A percentile compares a stretch with the other conserved stretches of the same genome.
These are phyloP conservation scores for Mycotypha africana DNA, from an alignment of 371 early-diverging fungal genomes.

Conservation along the genomic window DNA sequence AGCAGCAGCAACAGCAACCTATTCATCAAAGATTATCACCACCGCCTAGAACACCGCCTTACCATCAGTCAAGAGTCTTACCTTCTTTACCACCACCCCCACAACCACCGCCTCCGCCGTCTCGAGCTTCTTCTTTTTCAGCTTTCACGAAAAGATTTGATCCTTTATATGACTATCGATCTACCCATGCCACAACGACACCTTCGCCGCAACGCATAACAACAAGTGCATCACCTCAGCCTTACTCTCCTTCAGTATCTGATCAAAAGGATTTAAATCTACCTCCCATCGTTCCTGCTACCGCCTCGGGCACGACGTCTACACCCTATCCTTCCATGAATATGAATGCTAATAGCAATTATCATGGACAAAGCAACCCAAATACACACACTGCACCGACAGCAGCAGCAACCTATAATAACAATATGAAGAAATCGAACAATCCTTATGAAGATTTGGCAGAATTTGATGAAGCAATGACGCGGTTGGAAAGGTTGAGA, in stretches of 20 bases:
- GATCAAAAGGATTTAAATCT: too few relatives aligned
- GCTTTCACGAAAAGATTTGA: conserved; percentile 15
- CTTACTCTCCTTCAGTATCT: too few relatives aligned
- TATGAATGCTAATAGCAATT: too few relatives aligned
- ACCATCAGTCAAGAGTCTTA: conserved; percentile 4
- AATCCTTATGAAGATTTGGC: conserved; percentile 15
- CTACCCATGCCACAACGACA: background rate
- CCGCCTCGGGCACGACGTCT: too few relatives aligned
- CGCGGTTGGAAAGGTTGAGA: conserved; percentile 16
- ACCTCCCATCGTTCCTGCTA: too few relatives aligned
- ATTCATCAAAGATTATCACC: conserved; percentile 8
- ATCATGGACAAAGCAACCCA: background rate
- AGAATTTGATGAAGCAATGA: conserved; percentile 23
- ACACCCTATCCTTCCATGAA: too few relatives aligned
- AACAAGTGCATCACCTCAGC: too few relatives aligned
- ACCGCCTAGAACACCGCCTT: conserved; percentile 15
- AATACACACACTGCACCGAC: background rate
- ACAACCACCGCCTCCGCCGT: background rate
- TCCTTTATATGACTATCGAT: conserved; percentile 21
- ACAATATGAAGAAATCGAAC: background rate
- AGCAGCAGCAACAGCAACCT: background rate
- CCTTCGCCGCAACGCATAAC: too few relatives aligned
- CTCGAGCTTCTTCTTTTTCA: too few relatives aligned
- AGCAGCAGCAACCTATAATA: background rate
- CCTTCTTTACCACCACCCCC: conserved; percentile 17